These are phyloP conservation scores for Forsythia suspensa DNA, from an alignment of 257 asterid species.

Conservation along the genomic window DNA sequence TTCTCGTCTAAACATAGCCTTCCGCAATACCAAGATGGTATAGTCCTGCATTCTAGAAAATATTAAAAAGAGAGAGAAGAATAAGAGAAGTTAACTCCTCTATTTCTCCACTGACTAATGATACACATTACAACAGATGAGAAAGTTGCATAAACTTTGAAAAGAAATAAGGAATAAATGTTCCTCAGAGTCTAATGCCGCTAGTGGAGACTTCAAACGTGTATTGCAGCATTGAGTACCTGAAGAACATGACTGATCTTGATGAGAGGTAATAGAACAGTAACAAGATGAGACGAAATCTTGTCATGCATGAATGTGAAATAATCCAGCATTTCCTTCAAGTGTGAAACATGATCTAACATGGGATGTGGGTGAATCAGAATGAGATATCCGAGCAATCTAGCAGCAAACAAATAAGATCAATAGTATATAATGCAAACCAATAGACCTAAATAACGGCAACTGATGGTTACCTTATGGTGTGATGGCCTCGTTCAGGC, in stretches of 20 bases:
- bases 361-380: constrained; percentile 63
- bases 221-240: constrained; percentile 41
- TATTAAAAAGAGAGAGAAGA: not conserved
- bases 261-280: constrained; percentile 65
- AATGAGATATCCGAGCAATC: constrained; percentile 66
- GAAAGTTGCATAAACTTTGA: too few species aligned
- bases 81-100: not conserved
- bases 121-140: too few species aligned
- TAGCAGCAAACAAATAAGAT: constrained; percentile 28
- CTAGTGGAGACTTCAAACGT: too few species aligned
- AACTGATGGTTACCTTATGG: constrained; percentile 46
- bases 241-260: constrained; percentile 65
- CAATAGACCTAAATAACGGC: constrained; percentile 13
- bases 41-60: constrained; percentile 53
- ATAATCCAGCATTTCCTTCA: constrained; percentile 88
- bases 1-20: constrained; percentile 89
- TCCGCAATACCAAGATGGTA: constrained; percentile 71
- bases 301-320: constrained; percentile 65
- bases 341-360: constrained; percentile 66
- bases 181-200: too few species aligned
- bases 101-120: too few species aligned
- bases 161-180: too few species aligned
- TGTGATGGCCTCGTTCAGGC: constrained; percentile 64
- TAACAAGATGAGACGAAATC: constrained; percentile 59
- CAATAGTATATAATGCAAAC: constrained; percentile 17